Base-by-base conservation (phyloP, 139 green algal species). In the Picochlorum sp. region DNA sequence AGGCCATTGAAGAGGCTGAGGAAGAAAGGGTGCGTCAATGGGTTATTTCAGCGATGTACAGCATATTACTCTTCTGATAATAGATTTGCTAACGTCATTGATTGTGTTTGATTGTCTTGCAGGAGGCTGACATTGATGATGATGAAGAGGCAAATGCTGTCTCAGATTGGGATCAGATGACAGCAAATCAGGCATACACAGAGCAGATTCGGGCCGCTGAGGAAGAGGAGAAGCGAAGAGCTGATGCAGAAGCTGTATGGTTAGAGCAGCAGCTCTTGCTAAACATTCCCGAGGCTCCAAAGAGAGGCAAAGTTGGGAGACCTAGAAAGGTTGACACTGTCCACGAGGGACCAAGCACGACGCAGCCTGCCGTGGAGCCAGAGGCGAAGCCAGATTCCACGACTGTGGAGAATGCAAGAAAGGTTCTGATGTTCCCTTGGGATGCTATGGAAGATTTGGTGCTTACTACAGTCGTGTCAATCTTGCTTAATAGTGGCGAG, bases 121-220 rank as follows among this genome's bases (percentile, higher is more conserved):
- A 54, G 47, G 80, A 84, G 64, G 78, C 68, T 18, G 77, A 83
- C 21, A 79, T 81, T 37, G 79, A 82, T 49, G 77, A 84, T 28
- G 74, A 83, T 18, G 66, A 64, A 28, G 74, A 83, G 64, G 65
- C 67, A n/a, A 72, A 72, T 41, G 32, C 68, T 20, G 70, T 83
- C 1, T 69, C 78, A 9, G 78, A 85, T 26, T 91, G 85, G 85
- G 83, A 94, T 79, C 64, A 68, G 41, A 71, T 72, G 18, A 74
- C 68, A 2, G 82, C 85, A 15, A 74, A 74, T 32, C 74, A 65
- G 3, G 75, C 79, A 0, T 89, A 87, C 46, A 7, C 5, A 3
- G 61, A 24, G 3, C 56, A 79, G 58, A 14, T 45, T 6, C 61
- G 65, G 52, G 68, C 46, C 49, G 67, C 64, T 41, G 47, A 66